phyloP scores from a whole-genome alignment of 768 basidiomycete genomes.

The Tulasnella sp. region DNA sequence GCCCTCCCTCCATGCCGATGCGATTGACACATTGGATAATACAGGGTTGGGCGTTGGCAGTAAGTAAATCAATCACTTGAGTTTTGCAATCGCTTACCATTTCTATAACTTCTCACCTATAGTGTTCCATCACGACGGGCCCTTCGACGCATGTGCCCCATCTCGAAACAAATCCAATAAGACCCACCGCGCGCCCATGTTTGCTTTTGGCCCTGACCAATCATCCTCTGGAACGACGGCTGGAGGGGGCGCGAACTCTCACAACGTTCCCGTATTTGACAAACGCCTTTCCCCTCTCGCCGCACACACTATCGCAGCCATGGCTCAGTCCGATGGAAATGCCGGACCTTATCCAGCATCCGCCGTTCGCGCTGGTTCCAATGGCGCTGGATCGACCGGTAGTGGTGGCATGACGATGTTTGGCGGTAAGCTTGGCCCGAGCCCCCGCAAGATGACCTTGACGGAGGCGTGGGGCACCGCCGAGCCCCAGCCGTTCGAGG shows the following conservation, averaged over 20 bases:
- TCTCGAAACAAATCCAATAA: conserved; percentile 67
- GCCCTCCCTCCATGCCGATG: conserved; percentile 71
- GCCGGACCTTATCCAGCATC: conserved; percentile 20
- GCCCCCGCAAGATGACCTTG: conserved; percentile 56
- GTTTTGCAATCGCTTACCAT: background rate
- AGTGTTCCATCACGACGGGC: conserved; percentile 92
- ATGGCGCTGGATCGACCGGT: background rate
- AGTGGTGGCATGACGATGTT: background rate
- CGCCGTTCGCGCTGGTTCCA: background rate
- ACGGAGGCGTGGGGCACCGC: conserved; percentile 91
- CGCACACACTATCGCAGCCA: conserved; percentile 16
- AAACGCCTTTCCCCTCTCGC: conserved; percentile 25
- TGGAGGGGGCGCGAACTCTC: conserved; percentile 18
- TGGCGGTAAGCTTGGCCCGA: background rate
- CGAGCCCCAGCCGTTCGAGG: conserved; percentile 84
- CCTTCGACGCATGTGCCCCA: conserved; percentile 84
- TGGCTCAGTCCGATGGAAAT: conserved; percentile 14
- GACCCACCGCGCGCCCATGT: conserved; percentile 63
- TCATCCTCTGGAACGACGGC: conserved; percentile 24
- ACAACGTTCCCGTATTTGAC: conserved; percentile 24
- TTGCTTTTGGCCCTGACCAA: conserved; percentile 37
- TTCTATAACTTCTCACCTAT: conserved; percentile 19
- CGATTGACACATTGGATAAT: conserved; percentile 80
- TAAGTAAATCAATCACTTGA: conserved; percentile 32
- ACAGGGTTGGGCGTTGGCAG: conserved; percentile 68